Percentiles rank a stretch among this genome's conserved stretches.
phyloP scores from a whole-genome alignment of 805 yeast genomes.

The Starmerella riodocensis region DNA sequence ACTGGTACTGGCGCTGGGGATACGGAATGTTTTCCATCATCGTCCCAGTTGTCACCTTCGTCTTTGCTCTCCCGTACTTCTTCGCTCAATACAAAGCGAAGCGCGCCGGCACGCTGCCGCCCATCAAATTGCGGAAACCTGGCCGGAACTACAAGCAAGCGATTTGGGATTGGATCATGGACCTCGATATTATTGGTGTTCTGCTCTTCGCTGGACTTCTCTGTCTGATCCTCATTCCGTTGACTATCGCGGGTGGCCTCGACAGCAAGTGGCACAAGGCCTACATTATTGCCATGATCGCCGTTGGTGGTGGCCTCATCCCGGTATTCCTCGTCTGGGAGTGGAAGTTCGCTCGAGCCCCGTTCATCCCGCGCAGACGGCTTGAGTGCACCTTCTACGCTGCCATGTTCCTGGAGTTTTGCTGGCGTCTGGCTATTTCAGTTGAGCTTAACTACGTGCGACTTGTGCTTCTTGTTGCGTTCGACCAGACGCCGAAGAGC shows the following conservation, averaged over 20 bases:
- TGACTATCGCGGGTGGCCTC: conserved; percentile 63
- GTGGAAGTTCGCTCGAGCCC: conserved; percentile 28
- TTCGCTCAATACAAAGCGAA: conserved; percentile 46
- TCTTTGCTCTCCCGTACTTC: conserved; percentile 39
- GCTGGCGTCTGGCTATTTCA: conserved; percentile 48
- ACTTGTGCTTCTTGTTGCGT: conserved; percentile 53
- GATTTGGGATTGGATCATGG: conserved; percentile 35
- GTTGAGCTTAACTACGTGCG: conserved; percentile 58
- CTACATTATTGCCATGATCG: conserved; percentile 53
- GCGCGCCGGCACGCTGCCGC: conserved; percentile 28
- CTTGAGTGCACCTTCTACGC: conserved; percentile 52
- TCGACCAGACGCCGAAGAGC: conserved; percentile 43
- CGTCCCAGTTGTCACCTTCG: conserved; percentile 50
- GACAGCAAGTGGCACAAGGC: conserved; percentile 44
- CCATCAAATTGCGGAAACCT: conserved; percentile 1
- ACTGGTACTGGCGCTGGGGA: conserved; percentile 52
- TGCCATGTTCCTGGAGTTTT: conserved; percentile 43
- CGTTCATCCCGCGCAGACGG: conserved; percentile 46
- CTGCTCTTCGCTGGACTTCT: conserved; percentile 41
- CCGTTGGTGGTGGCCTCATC: conserved; percentile 47
- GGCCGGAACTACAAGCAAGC: conserved; percentile 27
- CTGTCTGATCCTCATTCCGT: conserved; percentile 56
- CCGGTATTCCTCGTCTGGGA: conserved; percentile 55
- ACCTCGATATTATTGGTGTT: conserved; percentile 52
- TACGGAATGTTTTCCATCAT: conserved; percentile 70